These are phyloP conservation scores for Verticillium dahliae DNA, from an alignment of 2,329 filamentous ascomycete genomes.

Conservation along the genomic window DNA sequence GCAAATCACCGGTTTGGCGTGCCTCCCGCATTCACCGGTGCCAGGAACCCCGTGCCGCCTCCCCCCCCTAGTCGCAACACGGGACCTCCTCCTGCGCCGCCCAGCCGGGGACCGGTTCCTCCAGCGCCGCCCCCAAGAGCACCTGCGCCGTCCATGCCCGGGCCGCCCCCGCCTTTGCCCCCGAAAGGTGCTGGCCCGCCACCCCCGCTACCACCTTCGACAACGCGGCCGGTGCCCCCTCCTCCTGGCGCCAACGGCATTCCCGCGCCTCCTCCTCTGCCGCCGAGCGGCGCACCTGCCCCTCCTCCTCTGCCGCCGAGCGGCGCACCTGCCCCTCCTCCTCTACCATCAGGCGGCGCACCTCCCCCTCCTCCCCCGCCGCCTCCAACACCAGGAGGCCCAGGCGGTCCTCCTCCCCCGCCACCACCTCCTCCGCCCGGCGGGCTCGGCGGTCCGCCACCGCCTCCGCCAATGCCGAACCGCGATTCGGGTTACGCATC, in stretches of 20 bases:
- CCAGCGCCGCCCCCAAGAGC: constrained; percentile 20
- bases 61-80: constrained; percentile 66
- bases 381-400: constrained; percentile 31
- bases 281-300: constrained; percentile 23
- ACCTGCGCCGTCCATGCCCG: constrained; percentile 12
- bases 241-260: constrained; percentile 36
- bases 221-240: constrained; percentile 44
- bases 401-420: constrained; percentile 24
- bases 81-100: constrained; percentile 65
- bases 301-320: constrained; percentile 31
- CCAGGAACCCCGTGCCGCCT: constrained; percentile 60
- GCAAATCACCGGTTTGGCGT: constrained; percentile 60
- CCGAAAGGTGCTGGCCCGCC: constrained; percentile 35
- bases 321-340: constrained; percentile 33
- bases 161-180: constrained; percentile 34
- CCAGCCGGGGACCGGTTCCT: constrained; percentile 24
- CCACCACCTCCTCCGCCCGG: constrained; percentile 27
- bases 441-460: constrained; percentile 33
- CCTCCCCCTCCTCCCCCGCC: constrained; percentile 22
- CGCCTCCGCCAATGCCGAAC: constrained; percentile 50
- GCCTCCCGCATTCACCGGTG: constrained; percentile 69
- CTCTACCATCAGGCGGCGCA: constrained; percentile 28
- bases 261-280: constrained; percentile 29
- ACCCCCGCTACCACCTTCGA: constrained; percentile 44
- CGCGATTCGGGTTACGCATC: constrained; percentile 53